Conservation (phyloP, 495 filamentous ascomycete genomes). For the Poronia punctata region DNA sequence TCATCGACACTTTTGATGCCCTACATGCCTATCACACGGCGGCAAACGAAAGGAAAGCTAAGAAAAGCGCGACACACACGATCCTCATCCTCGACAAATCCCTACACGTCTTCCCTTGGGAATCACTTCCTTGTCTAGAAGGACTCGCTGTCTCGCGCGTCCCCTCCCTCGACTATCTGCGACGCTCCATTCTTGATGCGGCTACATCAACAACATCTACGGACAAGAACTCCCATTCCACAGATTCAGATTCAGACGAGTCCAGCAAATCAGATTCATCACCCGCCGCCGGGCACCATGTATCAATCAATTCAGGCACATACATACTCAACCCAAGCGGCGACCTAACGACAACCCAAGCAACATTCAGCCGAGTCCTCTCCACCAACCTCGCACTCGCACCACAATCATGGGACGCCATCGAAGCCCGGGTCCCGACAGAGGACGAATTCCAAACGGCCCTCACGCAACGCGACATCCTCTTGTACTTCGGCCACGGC, state of each 20-base stretch:
- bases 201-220: slow-evolving; percentile 5
- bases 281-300: slow-evolving; percentile 40
- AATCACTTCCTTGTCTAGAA: slow-evolving; percentile 81
- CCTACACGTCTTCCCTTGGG: slow-evolving; percentile 89
- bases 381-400: slow-evolving; percentile 33
- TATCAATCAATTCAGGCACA: slow-evolving; percentile 55
- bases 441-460: slow-evolving; percentile 67
- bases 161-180: slow-evolving; percentile 73
- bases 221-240: neutral
- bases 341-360: slow-evolving; percentile 75
- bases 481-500: slow-evolving; percentile 94
- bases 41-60: slow-evolving; percentile 24
- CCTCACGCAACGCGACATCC: slow-evolving; percentile 54
- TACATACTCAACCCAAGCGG: slow-evolving; percentile 84
- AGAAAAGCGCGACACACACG: slow-evolving; percentile 55
- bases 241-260: slow-evolving; percentile 8
- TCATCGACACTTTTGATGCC: slow-evolving; percentile 75
- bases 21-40: slow-evolving; percentile 68
- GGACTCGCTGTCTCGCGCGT: slow-evolving; percentile 75
- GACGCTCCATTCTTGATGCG: slow-evolving; percentile 40
- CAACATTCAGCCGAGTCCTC: slow-evolving; percentile 59
- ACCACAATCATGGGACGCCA: slow-evolving; percentile 51
- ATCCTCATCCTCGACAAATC: slow-evolving; percentile 90
- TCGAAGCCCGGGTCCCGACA: slow-evolving; percentile 59
- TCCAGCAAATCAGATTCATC: neutral